Conservation (phyloP, 495 filamentous ascomycete species). For the Trichoderma virens region DNA sequence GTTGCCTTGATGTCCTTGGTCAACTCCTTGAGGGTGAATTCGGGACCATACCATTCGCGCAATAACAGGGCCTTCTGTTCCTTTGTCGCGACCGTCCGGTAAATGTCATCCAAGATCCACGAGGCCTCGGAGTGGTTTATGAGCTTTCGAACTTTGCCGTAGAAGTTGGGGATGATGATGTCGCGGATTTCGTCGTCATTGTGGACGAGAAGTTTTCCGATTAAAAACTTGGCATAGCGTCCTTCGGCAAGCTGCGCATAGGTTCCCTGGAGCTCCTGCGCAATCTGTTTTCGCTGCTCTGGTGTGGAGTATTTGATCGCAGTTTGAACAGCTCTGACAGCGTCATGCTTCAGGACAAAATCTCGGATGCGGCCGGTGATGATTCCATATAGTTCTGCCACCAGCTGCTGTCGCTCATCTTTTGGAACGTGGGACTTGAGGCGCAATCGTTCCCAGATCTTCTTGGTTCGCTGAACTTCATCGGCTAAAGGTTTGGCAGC, state of each 20-base stretch:
- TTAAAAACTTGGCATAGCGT: constrained; percentile 92
- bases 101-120: constrained; percentile 96
- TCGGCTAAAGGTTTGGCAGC: constrained; percentile 87
- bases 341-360: constrained; percentile 97
- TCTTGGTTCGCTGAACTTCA: constrained; percentile 79
- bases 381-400: constrained; percentile 82
- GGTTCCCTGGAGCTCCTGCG: constrained; percentile 75
- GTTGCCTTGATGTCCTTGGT: constrained; percentile 38
- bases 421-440: constrained; percentile 83
- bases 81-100: constrained; percentile 73
- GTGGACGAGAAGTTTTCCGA: constrained; percentile 88
- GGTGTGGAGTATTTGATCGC: constrained; percentile 90
- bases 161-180: constrained; percentile 87
- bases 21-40: constrained; percentile 75
- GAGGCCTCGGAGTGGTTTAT: constrained; percentile 94
- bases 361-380: constrained; percentile 86
- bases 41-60: constrained; percentile 93
- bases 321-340: constrained; percentile 88
- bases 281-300: constrained; percentile 77
- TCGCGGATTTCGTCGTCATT: constrained; percentile 78
- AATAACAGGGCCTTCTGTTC: constrained; percentile 74
- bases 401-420: constrained; percentile 77
- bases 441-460: constrained; percentile 91
- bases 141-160: constrained; percentile 79
- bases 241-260: constrained; percentile 83